Conservation (phyloP, 2,329 filamentous ascomycete species). For the Penicillium sp. region DNA sequence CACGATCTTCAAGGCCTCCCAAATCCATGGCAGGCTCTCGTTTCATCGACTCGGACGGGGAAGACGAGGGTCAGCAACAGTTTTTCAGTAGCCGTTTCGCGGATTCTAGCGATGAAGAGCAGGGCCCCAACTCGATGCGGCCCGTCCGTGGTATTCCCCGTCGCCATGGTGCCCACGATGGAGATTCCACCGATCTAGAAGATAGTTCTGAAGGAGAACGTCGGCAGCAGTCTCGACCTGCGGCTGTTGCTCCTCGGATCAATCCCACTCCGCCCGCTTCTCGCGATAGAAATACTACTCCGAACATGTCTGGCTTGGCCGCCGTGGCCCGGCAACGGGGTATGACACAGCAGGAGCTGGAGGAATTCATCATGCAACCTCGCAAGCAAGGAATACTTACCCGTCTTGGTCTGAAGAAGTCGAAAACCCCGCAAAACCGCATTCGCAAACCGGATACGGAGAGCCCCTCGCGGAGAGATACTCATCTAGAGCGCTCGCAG, state of each 20-base stretch:
- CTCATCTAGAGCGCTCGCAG: conserved; percentile 60
- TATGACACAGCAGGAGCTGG: conserved; percentile 43
- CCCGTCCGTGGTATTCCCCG: conserved; percentile 63
- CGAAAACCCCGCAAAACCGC: conserved; percentile 25
- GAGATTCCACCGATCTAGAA: conserved; percentile 62
- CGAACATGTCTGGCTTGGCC: conserved; percentile 28
- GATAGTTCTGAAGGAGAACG: conserved; percentile 59
- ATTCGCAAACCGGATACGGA: conserved; percentile 59
- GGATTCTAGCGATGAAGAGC: conserved; percentile 73
- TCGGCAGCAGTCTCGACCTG: conserved; percentile 23
- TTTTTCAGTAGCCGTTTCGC: conserved; percentile 62
- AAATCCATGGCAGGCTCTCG: conserved; percentile 44
- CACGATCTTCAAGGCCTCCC: conserved; percentile 27
- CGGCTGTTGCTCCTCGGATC: conserved; percentile 14
- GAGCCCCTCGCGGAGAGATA: conserved; percentile 63
- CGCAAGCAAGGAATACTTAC: conserved; percentile 33
- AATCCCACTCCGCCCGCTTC: conserved; percentile 20
- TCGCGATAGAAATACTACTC: conserved; percentile 38
- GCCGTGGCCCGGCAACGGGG: conserved; percentile 56
- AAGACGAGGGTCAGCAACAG: conserved; percentile 40
- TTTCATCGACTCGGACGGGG: conserved; percentile 65
- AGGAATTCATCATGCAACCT: conserved; percentile 35
- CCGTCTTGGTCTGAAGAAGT: conserved; percentile 32
- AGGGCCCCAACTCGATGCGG: conserved; percentile 37
- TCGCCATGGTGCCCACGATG: conserved; percentile 58